Conservation (phyloP, 1,284 basidiomycete genomes). For the Cryptococcus sp. region DNA sequence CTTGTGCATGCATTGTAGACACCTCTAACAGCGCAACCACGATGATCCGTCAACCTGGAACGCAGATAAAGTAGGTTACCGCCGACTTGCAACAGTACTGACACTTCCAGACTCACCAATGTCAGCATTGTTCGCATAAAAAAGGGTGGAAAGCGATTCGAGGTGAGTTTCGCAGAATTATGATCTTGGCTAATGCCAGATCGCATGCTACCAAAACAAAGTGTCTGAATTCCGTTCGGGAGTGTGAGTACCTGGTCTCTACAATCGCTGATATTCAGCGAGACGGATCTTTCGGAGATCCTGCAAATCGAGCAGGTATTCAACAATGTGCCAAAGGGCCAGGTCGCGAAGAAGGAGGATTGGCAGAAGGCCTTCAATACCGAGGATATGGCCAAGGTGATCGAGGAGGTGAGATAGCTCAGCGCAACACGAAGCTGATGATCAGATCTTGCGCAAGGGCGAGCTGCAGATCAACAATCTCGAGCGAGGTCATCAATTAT, state of each 20-base stretch:
- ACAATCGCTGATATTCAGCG: constrained; percentile 56
- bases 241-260: constrained; percentile 61
- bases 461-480: constrained; percentile 98
- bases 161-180: constrained; percentile 60
- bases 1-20: background rate
- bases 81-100: background rate
- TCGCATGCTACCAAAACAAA: constrained; percentile 99
- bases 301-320: constrained; percentile 97
- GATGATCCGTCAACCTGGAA: constrained; percentile 43
- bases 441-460: constrained; percentile 88
- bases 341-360: constrained; percentile 84
- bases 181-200: constrained; percentile 56
- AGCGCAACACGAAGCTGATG: background rate
- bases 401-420: constrained; percentile 69
- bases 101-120: constrained; percentile 74
- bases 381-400: constrained; percentile 68
- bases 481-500: constrained; percentile 87
- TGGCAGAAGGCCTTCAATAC: constrained; percentile 89
- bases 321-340: constrained; percentile 94
- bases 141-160: constrained; percentile 96
- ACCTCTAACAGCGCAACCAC: background rate
- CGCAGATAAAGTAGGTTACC: constrained; percentile 45
- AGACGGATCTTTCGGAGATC: constrained; percentile 93
- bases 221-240: constrained; percentile 94
- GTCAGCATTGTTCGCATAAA: constrained; percentile 93